Base-by-base conservation (phyloP, 768 basidiomycete species). In the Mycena crocata region DNA sequence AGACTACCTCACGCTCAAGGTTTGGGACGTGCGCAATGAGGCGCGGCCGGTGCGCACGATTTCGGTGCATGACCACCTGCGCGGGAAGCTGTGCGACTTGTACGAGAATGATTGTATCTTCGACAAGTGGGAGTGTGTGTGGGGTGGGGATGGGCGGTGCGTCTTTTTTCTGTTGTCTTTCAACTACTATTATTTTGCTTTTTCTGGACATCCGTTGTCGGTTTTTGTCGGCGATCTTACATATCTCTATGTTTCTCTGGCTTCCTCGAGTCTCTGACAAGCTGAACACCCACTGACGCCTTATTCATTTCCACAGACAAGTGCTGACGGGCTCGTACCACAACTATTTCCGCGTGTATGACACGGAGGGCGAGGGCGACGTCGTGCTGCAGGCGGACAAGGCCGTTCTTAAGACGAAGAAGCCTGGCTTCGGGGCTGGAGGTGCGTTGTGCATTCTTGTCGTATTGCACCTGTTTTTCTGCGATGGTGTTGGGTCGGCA, bases 101-200 rank as follows among this genome's bases (percentile, higher is more conserved):
- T 99, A 99, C 75, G 98, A 99, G 85, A 99, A 99, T 73, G 98
- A 99, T 75, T 99, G 98, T 80, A 99, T 99, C 74, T 99, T 99
- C 77, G 98, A 99, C 85, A 99, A 99, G 81, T 99, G 99, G 73
- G 98, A 99, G 82, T 98, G 97, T 78, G 92, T 94, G n/a, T 99
- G 96, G 93, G 93, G 93, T 68, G 98, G 96, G 24, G 94, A 97
- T 75, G 97, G 93, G 74, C 89, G 90, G 98, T 90, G 81, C 78
- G 97, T 90, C 59, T 15, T 8, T 5, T 42, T 31, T 50, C 5
- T 13, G 42, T 45, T 23, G 13, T 34, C 30, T n/a, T n/a, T n/a
- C n/a, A n/a, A n/a, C n/a, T n/a, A n/a, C n/a, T n/a, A n/a, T 3
- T 34, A 44, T 35, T 17, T 34, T 14, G 24, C 30, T 39, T 2